Conservation (phyloP, 257 asterid genomes). For the Jacaranda copaia region DNA sequence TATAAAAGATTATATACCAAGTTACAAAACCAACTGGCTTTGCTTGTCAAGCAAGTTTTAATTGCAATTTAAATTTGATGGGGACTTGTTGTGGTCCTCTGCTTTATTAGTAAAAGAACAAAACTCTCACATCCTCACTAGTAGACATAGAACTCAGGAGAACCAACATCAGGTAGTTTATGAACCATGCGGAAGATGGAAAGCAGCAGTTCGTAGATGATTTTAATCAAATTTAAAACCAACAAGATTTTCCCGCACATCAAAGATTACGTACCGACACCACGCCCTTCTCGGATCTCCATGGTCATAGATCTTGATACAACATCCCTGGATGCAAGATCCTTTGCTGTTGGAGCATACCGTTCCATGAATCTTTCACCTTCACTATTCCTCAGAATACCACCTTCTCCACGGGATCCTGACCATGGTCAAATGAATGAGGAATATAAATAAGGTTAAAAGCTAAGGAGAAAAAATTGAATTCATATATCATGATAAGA, state of each 20-base stretch:
- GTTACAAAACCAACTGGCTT: neutral
- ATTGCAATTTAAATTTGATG: neutral
- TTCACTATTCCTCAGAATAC: conserved; percentile 82
- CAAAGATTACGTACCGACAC: conserved; percentile 63
- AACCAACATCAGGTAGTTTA: neutral
- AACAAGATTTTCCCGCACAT: conserved; percentile 1
- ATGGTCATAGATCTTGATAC: conserved; percentile 89
- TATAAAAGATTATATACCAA: neutral
- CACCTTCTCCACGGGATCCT: conserved; percentile 95
- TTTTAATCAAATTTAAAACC: neutral
- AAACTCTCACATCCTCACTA: neutral
- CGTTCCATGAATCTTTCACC: conserved; percentile 93
- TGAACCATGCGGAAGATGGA: neutral
- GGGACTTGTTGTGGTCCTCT: neutral
- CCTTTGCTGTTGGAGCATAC: conserved; percentile 89
- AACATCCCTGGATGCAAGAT: conserved; percentile 89
- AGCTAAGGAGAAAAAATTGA: neutral
- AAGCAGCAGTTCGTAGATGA: neutral
- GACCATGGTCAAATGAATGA: conserved; percentile 22
- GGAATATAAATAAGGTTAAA: neutral
- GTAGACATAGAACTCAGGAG: conserved; percentile 3
- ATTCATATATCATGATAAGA: neutral
- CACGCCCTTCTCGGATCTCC: conserved; percentile 93
- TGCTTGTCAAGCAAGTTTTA: neutral
- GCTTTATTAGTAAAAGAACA: neutral